Percentiles rank a stretch among this genome's conserved stretches.
Conservation (phyloP, 2,329 filamentous ascomycete species). For the Fusarium nematophilum region DNA sequence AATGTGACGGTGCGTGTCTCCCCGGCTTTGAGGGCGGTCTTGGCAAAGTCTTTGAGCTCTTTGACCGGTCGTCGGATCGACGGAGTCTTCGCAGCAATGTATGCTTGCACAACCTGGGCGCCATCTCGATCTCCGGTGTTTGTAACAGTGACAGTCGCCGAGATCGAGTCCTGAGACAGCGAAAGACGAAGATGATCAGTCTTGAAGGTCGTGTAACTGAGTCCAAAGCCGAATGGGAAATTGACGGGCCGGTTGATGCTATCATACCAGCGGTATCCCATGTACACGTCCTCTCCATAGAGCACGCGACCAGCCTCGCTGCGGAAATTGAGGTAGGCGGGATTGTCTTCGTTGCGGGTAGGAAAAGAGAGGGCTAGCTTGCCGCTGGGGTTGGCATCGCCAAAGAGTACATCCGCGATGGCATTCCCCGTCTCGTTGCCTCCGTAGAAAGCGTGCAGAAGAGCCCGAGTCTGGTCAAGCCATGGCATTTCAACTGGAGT, state of each 20-base stretch:
- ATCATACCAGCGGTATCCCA: conserved; percentile 79
- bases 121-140: not conserved
- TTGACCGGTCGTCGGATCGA: conserved; percentile 5
- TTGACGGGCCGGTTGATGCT: conserved; percentile 55
- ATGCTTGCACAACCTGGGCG: conserved; percentile 7
- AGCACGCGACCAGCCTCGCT: conserved; percentile 3
- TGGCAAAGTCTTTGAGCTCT: conserved; percentile 7
- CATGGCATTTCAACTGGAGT: conserved; percentile 68
- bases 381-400: conserved; percentile 64
- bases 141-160: not conserved
- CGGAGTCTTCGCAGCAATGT: not conserved
- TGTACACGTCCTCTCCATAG: conserved; percentile 78
- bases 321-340: conserved; percentile 7
- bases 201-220: conserved; percentile 67
- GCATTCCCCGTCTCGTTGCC: conserved; percentile 75
- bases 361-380: conserved; percentile 70
- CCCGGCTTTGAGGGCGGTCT: not conserved
- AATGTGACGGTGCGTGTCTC: not conserved
- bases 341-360: conserved; percentile 1
- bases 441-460: conserved; percentile 73
- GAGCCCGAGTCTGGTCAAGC: conserved; percentile 64
- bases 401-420: conserved; percentile 73
- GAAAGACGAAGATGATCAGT: too few species aligned
- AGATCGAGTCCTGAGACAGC: not conserved
- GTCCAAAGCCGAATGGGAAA: conserved; percentile 75